These are phyloP conservation scores for Rhododendron molle DNA, from an alignment of 148 eudicot genomes.

Conservation along the genomic window DNA sequence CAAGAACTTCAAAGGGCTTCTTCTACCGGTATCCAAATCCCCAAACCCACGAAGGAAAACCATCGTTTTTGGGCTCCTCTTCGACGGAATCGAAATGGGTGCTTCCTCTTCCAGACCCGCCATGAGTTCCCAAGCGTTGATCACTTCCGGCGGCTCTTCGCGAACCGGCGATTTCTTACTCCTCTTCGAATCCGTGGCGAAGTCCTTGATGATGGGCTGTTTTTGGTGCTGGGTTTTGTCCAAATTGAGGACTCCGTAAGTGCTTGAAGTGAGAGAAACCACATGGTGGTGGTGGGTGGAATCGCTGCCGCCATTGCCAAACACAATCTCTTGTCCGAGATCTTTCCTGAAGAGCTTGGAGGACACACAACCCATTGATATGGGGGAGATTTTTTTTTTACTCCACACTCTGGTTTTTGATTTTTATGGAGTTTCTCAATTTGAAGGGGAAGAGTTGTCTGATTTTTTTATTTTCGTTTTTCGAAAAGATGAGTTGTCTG, in stretches of 20 bases:
- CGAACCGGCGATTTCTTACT: slow-evolving; percentile 30
- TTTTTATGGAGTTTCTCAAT: background rate
- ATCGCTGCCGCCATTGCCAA: slow-evolving; percentile 27
- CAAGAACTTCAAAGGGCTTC: slow-evolving; percentile 51
- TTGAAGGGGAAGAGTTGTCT: background rate
- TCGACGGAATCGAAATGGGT: slow-evolving; percentile 17
- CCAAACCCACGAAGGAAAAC: slow-evolving; percentile 30
- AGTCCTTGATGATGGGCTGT: background rate
- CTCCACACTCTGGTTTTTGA: background rate
- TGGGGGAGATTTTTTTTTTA: background rate
- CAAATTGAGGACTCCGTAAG: slow-evolving; percentile 72
- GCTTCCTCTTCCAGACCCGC: slow-evolving; percentile 64
- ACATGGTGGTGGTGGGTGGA: slow-evolving; percentile 33
- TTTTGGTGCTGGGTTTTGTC: slow-evolving; percentile 27
- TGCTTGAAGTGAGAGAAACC: slow-evolving; percentile 81
- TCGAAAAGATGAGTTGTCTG: background rate
- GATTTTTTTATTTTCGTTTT: background rate
- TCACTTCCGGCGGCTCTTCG: slow-evolving; percentile 46
- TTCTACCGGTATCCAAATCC: slow-evolving; percentile 13
- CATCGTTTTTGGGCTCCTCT: slow-evolving; percentile 45
- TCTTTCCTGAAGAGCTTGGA: slow-evolving; percentile 54
- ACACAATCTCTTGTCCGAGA: slow-evolving; percentile 25
- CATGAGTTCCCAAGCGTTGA: slow-evolving; percentile 88
- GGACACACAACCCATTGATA: slow-evolving; percentile 82
- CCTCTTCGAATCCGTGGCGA: slow-evolving; percentile 1